Evolutionary conservation across 495 filamentous ascomycete genomes (phyloP).

Genomic region (Aspergillus steynii): DNA sequence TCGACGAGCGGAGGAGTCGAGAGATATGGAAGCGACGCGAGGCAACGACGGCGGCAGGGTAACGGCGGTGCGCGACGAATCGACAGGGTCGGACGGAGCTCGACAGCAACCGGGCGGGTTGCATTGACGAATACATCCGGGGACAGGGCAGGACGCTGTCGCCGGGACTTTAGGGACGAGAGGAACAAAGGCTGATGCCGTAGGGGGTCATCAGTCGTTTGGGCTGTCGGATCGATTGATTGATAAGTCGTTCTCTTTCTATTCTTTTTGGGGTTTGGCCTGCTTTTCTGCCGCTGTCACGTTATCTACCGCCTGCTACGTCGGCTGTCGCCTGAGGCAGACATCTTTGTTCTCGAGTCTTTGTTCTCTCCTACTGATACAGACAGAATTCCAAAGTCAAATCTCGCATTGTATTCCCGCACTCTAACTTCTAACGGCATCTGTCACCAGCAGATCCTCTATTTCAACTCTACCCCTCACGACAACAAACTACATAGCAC

Average conservation of each 20-base stretch:
- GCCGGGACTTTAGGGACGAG: background rate
- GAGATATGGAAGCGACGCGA: slow-evolving; percentile 43
- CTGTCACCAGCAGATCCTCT: background rate
- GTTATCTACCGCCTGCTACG: background rate
- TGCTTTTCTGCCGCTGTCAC: background rate
- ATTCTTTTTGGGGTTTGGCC: background rate
- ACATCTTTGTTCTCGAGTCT: too few relatives aligned
- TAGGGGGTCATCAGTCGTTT: background rate
- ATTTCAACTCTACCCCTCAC: background rate
- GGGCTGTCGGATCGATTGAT: background rate
- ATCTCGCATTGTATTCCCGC: background rate
- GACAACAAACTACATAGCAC: background rate
- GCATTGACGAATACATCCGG: slow-evolving; percentile 49
- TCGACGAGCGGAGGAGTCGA: slow-evolving; percentile 33
- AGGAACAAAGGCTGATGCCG: background rate
- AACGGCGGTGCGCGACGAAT: slow-evolving; percentile 45
- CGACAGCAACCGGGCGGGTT: slow-evolving; percentile 32
- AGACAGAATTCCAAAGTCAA: too few relatives aligned
- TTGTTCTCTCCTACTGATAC: too few relatives aligned
- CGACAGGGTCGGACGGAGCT: slow-evolving; percentile 44
- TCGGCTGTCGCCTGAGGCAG: too few relatives aligned
- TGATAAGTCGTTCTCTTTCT: background rate
- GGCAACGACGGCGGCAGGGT: slow-evolving; percentile 29
- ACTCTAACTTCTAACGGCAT: background rate
- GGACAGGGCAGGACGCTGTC: slow-evolving; percentile 4